Percentiles rank a stretch among this genome's conserved stretches.
Evolutionary conservation across 495 filamentous ascomycete genomes (phyloP).

Genomic region (Hyaloscypha finlandica): DNA sequence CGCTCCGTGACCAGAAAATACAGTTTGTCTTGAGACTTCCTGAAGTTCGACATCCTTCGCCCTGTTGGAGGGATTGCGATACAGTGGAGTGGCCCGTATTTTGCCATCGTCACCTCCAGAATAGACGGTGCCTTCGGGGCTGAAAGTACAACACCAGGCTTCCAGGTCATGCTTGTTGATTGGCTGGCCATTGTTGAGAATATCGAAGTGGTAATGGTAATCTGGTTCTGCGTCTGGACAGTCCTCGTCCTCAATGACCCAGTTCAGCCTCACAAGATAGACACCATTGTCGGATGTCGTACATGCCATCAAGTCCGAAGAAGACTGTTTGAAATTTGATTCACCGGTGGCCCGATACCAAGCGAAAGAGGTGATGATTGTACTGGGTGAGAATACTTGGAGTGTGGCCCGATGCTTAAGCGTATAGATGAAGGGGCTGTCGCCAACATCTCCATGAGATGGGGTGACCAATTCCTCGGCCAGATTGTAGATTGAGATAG

Average conservation of each 20-base stretch:
- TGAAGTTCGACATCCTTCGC: neutral
- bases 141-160: slow-evolving; percentile 68
- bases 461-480: neutral
- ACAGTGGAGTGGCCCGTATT: slow-evolving; percentile 36
- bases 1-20: slow-evolving; percentile 64
- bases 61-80: neutral
- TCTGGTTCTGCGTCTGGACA: neutral
- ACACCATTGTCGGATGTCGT: slow-evolving; percentile 14
- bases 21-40: slow-evolving; percentile 4
- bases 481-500: slow-evolving; percentile 63
- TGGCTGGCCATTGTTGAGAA: slow-evolving; percentile 24
- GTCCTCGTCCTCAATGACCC: neutral
- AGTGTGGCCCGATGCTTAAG: slow-evolving; percentile 8
- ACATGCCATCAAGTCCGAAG: slow-evolving; percentile 1
- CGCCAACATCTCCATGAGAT: slow-evolving; percentile 10
- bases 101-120: slow-evolving; percentile 72
- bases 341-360: slow-evolving; percentile 60
- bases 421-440: neutral
- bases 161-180: slow-evolving; percentile 39
- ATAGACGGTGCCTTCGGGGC: slow-evolving; percentile 39
- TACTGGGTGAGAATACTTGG: slow-evolving; percentile 40
- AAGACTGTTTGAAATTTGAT: neutral
- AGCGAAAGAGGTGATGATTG: slow-evolving; percentile 68
- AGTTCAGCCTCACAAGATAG: slow-evolving; percentile 15
- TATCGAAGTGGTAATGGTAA: slow-evolving; percentile 29